Percentiles rank a stretch among this genome's conserved stretches.
phyloP scores from a whole-genome alignment of 306 rosid genomes.

The Senna siamea region DNA sequence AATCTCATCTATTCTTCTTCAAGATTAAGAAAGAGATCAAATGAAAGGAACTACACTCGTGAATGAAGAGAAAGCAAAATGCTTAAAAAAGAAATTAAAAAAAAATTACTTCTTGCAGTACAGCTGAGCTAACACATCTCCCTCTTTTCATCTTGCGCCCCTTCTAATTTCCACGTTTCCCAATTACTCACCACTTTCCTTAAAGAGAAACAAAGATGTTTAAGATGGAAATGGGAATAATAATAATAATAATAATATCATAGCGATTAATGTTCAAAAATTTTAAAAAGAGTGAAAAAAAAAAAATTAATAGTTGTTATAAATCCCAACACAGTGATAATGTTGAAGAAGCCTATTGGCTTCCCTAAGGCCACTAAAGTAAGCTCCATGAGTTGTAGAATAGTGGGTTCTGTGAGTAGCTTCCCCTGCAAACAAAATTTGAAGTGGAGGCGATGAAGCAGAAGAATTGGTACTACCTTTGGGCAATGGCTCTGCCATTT shows the following conservation, averaged over 20 bases:
- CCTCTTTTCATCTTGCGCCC: conserved; percentile 46
- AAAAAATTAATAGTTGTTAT: conserved; percentile 36
- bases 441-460: conserved; percentile 57
- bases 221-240: conserved; percentile 56
- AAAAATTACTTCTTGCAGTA: conserved; percentile 53
- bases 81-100: background rate
- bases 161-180: conserved; percentile 42
- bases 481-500: conserved; percentile 91
- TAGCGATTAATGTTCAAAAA: conserved; percentile 53
- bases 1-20: conserved; percentile 26
- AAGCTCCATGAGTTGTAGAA: conserved; percentile 98
- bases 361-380: conserved; percentile 94
- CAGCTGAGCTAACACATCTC: conserved; percentile 64
- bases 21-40: background rate
- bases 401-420: conserved; percentile 98
- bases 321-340: conserved; percentile 70
- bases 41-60: conserved; percentile 46
- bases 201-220: conserved; percentile 56
- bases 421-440: conserved; percentile 94
- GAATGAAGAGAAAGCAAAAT: conserved; percentile 49
- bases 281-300: conserved; percentile 25
- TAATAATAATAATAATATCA: conserved; percentile 65
- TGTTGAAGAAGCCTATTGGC: conserved; percentile 91
- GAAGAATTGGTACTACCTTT: conserved; percentile 5
- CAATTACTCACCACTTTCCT: conserved; percentile 47